A percentile compares a stretch with the other conserved stretches of the same genome.
Evolutionary conservation across 202 grass and related monocot genomes (phyloP).

Genomic region (Eragrostis tef): DNA sequence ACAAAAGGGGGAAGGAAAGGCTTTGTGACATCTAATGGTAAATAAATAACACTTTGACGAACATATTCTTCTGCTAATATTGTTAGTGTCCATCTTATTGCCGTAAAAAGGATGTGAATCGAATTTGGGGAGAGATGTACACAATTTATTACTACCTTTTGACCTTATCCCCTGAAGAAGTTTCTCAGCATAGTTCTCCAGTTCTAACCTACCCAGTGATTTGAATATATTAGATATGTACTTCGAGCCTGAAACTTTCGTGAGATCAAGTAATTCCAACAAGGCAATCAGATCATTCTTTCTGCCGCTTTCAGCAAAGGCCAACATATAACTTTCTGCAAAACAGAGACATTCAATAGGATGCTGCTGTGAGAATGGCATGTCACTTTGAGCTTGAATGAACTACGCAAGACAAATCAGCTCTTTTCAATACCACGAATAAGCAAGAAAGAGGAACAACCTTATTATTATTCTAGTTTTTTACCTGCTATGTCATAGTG

Average conservation of each 20-base stretch:
- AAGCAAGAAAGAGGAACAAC: slow-evolving; percentile 37
- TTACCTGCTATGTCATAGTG: slow-evolving; percentile 69
- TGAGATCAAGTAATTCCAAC: slow-evolving; percentile 66
- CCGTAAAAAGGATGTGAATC: slow-evolving; percentile 32
- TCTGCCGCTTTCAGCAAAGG: slow-evolving; percentile 82
- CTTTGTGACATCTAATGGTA: slow-evolving; percentile 12
- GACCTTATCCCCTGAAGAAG: slow-evolving; percentile 66
- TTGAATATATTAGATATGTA: slow-evolving; percentile 74
- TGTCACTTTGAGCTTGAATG: slow-evolving; percentile 27
- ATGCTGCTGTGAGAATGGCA: slow-evolving; percentile 19
- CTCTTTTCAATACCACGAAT: slow-evolving; percentile 28
- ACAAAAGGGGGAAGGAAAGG: neutral
- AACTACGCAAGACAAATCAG: slow-evolving; percentile 23
- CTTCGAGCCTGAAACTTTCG: slow-evolving; percentile 61
- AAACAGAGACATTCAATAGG: slow-evolving; percentile 41
- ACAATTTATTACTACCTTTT: slow-evolving; percentile 52
- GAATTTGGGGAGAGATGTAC: slow-evolving; percentile 6
- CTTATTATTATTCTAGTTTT: slow-evolving; percentile 19
- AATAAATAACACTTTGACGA: slow-evolving; percentile 16
- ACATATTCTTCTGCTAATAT: slow-evolving; percentile 26
- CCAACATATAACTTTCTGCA: slow-evolving; percentile 83
- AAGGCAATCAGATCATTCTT: slow-evolving; percentile 63
- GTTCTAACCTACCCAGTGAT: slow-evolving; percentile 65
- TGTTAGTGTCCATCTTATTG: slow-evolving; percentile 23
- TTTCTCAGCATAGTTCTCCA: slow-evolving; percentile 61